A percentile compares a stretch with the other conserved stretches of the same genome.
These are phyloP conservation scores for Sporothrix dimorphospora DNA, from an alignment of 2,329 filamentous ascomycete species.

Conservation along the genomic window DNA sequence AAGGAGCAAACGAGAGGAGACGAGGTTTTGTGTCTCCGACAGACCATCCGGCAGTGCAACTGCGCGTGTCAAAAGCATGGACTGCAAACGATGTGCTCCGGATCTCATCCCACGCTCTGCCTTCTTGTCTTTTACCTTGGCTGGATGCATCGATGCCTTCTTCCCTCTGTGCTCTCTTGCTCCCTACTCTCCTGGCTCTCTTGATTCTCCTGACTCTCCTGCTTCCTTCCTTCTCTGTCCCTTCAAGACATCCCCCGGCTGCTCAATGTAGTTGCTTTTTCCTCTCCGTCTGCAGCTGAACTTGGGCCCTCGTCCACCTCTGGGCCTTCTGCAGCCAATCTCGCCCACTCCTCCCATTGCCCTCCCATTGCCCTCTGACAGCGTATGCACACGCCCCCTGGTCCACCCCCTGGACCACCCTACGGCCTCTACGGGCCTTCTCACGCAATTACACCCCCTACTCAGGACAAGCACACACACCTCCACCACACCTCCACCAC, in stretches of 20 bases:
- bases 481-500: slow-evolving; percentile 35
- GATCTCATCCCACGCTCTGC: not conserved
- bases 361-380: no score
- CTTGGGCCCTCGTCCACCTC: slow-evolving; percentile 6
- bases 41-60: not conserved
- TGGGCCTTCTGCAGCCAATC: slow-evolving; percentile 19
- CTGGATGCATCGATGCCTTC: not conserved
- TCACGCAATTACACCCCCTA: slow-evolving; percentile 5
- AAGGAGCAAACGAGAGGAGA: not conserved
- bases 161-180: not conserved
- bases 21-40: slow-evolving; percentile 6
- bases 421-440: slow-evolving; percentile 40
- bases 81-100: not conserved
- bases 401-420: slow-evolving; percentile 42
- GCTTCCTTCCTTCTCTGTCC: not conserved
- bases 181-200: not conserved
- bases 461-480: slow-evolving; percentile 37
- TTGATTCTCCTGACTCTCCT: no score
- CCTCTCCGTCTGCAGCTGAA: slow-evolving; percentile 6
- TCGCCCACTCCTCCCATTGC: slow-evolving; percentile 1
- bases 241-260: not conserved
- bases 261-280: slow-evolving; percentile 32
- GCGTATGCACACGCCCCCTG: slow-evolving; percentile 34
- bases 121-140: not conserved
- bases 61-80: not conserved